Conservation (phyloP, 257 asterid species). For the Solanum commersonii region DNA sequence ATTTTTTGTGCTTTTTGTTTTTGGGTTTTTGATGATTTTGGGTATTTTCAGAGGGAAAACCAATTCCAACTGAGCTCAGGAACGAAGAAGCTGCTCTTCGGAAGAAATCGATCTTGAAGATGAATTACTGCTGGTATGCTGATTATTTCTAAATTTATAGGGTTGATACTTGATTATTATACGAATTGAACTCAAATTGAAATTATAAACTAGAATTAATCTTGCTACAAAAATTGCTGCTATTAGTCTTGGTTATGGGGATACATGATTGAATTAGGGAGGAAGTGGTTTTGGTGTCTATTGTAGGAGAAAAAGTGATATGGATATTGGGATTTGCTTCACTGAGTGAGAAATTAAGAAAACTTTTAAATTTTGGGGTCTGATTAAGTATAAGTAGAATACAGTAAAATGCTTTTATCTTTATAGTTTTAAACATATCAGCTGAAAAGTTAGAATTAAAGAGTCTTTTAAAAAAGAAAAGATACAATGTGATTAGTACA, state of each 20-base stretch:
- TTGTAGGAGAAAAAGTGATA: background rate
- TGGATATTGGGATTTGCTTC: background rate
- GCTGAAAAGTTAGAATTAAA: too few species aligned
- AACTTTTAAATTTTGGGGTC: too few species aligned
- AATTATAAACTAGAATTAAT: background rate
- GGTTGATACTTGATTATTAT: background rate
- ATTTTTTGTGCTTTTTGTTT: background rate
- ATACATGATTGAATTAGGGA: background rate
- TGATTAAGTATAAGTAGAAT: too few species aligned
- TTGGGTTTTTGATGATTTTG: background rate
- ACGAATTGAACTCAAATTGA: background rate
- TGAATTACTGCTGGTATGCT: slow-evolving; percentile 62
- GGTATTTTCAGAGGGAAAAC: slow-evolving; percentile 64
- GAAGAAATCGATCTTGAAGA: slow-evolving; percentile 89
- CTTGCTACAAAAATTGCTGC: background rate
- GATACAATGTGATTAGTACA: too few species aligned
- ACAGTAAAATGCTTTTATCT: too few species aligned
- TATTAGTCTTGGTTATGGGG: background rate
- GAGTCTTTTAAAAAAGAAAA: too few species aligned
- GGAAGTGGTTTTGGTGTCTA: background rate
- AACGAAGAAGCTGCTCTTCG: slow-evolving; percentile 93
- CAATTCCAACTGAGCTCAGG: slow-evolving; percentile 95
- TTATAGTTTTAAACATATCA: too few species aligned
- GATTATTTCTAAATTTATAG: background rate
- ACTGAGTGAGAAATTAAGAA: background rate